Evolutionary conservation across 2,329 filamentous ascomycete genomes (phyloP), one percentile per base, ranked within the genome.

Genomic region (Pseudofabraea citricarpa): DNA sequence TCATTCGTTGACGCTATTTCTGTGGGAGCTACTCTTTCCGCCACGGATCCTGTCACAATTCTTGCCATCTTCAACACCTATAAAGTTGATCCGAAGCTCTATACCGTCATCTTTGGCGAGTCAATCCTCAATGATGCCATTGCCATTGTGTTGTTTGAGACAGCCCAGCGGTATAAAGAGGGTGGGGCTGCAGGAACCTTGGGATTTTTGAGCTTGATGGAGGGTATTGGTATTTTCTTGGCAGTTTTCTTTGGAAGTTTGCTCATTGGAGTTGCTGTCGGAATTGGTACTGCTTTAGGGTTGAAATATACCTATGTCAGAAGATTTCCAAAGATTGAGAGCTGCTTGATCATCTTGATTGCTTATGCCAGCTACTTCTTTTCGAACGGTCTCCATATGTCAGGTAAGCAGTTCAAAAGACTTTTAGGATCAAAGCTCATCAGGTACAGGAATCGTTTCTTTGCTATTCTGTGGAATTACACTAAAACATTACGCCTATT

Each of bases 41-140:
- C 93, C 47, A 98, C 93, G 1, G 93, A 98, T 61, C 93, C 93
- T 0, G 91, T 98, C 46, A 98, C 93, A 0, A 97, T 98, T 56
- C 74, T 98, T 42, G 93, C 93, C 63, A 98, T 98, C 56, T 98
- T 98, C 78, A 97, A 96, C 65, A 87, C 93, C 2, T 98, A 97
- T 78, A 97, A 97, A 68, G 93, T 98, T 57, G 93, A 98, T 59
- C 93, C 93, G 3, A 97, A 97, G 68, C 78, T 98, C 15, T 98
- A 98, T 69, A 98, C 93, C 22, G 83, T 98, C 63, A 98, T 98
- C 54, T 98, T 98, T 64, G 93, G 93, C 62, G 93, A 98, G 69
- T 95, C 91, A 6, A 97, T 98, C 48, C 72, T 98, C 44, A 98
- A 98, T 64, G 93, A 98, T 70, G 93, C 93, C 35, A 91, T 98